phyloP scores from a whole-genome alignment of 495 filamentous ascomycete genomes.

The Aspergillus cavernicola region DNA sequence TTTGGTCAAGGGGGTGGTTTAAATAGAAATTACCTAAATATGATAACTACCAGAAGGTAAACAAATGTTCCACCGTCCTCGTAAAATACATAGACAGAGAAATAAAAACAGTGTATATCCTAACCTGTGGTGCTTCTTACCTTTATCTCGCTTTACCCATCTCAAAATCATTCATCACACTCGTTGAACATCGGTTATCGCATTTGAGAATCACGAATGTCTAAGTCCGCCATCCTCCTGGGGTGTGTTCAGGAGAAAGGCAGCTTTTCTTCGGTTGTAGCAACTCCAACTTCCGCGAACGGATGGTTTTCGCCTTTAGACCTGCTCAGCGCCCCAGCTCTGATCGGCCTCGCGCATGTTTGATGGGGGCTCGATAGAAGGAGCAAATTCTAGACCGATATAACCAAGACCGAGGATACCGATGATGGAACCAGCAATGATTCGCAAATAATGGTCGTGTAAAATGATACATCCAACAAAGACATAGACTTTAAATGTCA shows the following conservation, averaged over 20 bases:
- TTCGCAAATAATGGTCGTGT: conserved; percentile 51
- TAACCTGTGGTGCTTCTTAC: not conserved
- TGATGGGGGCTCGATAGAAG: conserved; percentile 92
- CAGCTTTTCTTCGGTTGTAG: not conserved
- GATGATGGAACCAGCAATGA: conserved; percentile 67
- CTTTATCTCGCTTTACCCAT: conserved; percentile 13
- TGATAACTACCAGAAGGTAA: not conserved
- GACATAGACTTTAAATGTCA: conserved; percentile 72
- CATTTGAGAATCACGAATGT: conserved; percentile 7
- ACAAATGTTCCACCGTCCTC: conserved; percentile 3
- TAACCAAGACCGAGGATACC: conserved; percentile 76
- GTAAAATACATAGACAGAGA: not conserved
- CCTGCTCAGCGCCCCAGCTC: conserved; percentile 89
- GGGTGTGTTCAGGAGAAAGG: not conserved
- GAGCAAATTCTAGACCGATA: conserved; percentile 84
- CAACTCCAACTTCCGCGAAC: not conserved
- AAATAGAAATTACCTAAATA: too few species aligned
- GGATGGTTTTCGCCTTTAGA: conserved; percentile 44
- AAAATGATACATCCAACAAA: conserved; percentile 86
- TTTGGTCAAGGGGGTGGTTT: too few species aligned
- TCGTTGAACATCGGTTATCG: conserved; percentile 21
- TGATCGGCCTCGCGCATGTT: conserved; percentile 94
- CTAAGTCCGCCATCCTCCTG: conserved; percentile 5
- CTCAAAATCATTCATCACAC: conserved; percentile 20
- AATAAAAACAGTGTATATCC: conserved; percentile 1